Evolutionary conservation across 805 yeast genomes (phyloP), one percentile per base, ranked within the genome.

Genomic region (Starmerella bombicola): DNA sequence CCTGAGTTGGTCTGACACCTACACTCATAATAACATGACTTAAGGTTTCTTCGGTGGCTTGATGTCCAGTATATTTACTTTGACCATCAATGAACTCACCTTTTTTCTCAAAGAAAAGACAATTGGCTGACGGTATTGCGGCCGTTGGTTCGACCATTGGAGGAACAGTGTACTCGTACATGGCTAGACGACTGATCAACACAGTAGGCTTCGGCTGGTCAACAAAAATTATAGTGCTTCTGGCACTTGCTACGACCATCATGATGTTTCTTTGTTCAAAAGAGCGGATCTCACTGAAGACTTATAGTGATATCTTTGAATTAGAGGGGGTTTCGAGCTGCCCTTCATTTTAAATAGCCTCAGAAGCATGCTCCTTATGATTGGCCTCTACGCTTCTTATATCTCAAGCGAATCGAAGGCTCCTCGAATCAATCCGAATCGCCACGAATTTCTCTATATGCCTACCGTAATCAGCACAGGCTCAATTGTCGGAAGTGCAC

Each of bases 201-300:
- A 51, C 55, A 12, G 62, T 70, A 18, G 78, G 78, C 1, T 72
- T 69, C 49, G 62, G 60, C 10, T 73, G 78, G 78, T 68, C 73
- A 3, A 61, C 70, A 33, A 61, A 78, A 37, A 59, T 65, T 12
- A 56, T 71, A 35, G 72, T 71, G 0, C 66, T 73, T 47, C 53
- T 71, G 16, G 59, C 65, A 34, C 45, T 62, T 6, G 61, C 43
- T 0, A 55, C 61, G n/a, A 42, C 49, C 12, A 25, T 40, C 6
- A 28, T 57, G 6, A 40, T 59, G 34, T 49, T 54, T 15, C 16
- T 55, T 6, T 33, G 54, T n/a, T 35, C 56, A 30, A 47, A 47
- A 18, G 43, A 59, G 3, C 46, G 65, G 13, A 41, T 60, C 7
- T 57, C 57, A 8, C 59, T 59, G 1, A 50, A 57, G 10, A 46